Percentiles rank a stretch among this genome's conserved stretches.
These are phyloP conservation scores for Stephanodiscus triporus DNA, from an alignment of 108 stramenopile genomes.

Conservation along the genomic window DNA sequence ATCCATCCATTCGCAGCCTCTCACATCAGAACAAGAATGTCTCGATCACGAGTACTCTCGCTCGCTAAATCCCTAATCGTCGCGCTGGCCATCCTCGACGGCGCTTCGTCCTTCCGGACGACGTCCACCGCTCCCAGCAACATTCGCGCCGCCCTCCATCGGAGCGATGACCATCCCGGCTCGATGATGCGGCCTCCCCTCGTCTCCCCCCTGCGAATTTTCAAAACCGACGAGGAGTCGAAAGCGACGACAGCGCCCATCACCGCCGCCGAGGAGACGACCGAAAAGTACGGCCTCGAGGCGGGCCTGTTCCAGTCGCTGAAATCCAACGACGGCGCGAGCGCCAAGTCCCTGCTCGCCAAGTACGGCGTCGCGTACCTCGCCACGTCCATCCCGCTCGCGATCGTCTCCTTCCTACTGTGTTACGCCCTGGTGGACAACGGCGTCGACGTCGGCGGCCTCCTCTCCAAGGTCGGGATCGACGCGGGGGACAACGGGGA, in stretches of 20 bases:
- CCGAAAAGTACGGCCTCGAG: conserved; percentile 91
- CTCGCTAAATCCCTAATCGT: conserved; percentile 26
- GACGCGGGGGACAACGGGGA: conserved; percentile 63
- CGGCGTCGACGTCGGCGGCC: conserved; percentile 85
- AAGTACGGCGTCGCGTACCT: conserved; percentile 94
- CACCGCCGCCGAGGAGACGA: conserved; percentile 77
- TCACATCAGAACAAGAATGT: conserved; percentile 8
- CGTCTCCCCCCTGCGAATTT: conserved; percentile 23
- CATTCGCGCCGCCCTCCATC: background rate
- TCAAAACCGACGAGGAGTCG: conserved; percentile 22
- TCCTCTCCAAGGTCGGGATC: conserved; percentile 88
- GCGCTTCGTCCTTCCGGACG: conserved; percentile 18
- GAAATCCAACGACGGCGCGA: conserved; percentile 59
- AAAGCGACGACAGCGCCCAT: no score
- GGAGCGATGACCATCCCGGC: background rate
- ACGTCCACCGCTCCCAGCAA: background rate
- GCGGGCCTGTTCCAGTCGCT: conserved; percentile 79
- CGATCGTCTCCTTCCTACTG: conserved; percentile 85
- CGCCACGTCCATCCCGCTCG: conserved; percentile 92
- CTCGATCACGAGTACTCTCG: conserved; percentile 31
- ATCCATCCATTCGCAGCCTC: background rate
- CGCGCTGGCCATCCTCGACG: conserved; percentile 22
- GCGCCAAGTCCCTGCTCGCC: conserved; percentile 86
- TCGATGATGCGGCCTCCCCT: background rate
- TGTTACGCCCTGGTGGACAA: conserved; percentile 89